Percentiles rank a stretch among this genome's conserved stretches.
These are phyloP conservation scores for Sporothrix phasma DNA, from an alignment of 2,329 filamentous ascomycete species.

Conservation along the genomic window DNA sequence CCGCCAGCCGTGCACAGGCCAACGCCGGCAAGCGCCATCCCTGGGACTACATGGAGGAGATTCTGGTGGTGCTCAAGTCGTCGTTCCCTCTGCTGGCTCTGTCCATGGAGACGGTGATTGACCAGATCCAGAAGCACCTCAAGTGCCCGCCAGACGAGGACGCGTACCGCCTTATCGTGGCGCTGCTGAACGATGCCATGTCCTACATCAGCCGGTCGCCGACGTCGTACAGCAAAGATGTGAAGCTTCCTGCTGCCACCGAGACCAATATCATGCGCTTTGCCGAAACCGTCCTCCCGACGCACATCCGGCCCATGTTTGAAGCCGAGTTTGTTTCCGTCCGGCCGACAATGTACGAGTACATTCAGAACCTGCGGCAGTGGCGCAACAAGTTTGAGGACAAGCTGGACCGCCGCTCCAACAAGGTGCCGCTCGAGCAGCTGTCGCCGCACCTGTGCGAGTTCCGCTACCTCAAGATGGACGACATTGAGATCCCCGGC, in stretches of 20 bases:
- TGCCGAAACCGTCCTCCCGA: constrained; percentile 87
- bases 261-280: constrained; percentile 96
- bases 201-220: constrained; percentile 87
- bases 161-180: constrained; percentile 94
- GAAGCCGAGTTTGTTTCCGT: constrained; percentile 93
- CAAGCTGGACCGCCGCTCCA: constrained; percentile 77
- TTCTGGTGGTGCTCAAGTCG: constrained; percentile 91
- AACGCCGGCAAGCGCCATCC: constrained; percentile 58
- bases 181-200: constrained; percentile 86
- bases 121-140: constrained; percentile 98
- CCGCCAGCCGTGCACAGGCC: constrained; percentile 11
- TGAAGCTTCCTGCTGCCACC: constrained; percentile 79
- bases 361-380: constrained; percentile 89
- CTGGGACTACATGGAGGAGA: constrained; percentile 94
- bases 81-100: constrained; percentile 90
- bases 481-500: constrained; percentile 94
- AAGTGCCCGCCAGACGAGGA: constrained; percentile 98
- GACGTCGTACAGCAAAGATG: constrained; percentile 75
- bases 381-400: constrained; percentile 99
- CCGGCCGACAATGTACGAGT: constrained; percentile 96
- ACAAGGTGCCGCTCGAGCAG: constrained; percentile 65
- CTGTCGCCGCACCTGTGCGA: constrained; percentile 90
- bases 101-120: constrained; percentile 99
- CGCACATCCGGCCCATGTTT: constrained; percentile 91
- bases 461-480: constrained; percentile 95